Base-by-base conservation (phyloP, 106 monocot species). In the Platanthera zijinensis region DNA sequence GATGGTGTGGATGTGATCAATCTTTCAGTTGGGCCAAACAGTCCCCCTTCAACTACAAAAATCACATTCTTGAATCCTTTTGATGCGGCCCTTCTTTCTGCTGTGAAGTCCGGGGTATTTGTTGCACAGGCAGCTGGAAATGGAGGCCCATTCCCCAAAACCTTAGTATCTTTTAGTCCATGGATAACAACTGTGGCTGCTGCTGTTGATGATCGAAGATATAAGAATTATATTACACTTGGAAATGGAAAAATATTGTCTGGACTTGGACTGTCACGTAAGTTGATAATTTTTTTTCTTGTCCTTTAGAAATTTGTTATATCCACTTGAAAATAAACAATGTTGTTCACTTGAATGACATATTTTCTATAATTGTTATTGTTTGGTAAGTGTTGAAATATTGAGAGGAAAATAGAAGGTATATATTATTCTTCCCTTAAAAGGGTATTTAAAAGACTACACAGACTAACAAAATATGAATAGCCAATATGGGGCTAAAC, bases 111-210 rank as follows among this genome's bases (percentile, higher is more conserved):
- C 57, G 97, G 97, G 74, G 94, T 97, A 7, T 97, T 97, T 84
- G 97, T 97, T 81, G 93, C 88, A 49, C 97, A 97, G 78, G 97
- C 97, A 61, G 97, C 87, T 78, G 97, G 97, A 61, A 97, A 97
- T 81, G 97, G 93, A 71, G 97, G 97, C 5, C 97, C 97, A 61
- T 97, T 94, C 79, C 86, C 94, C 1, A 97, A 97, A 79, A 91
- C 97, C 6, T 71, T 97, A 76, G 91, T 97, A 17, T 97, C 97
- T 52, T 97, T 91, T 82, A 97, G 97, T 76, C 97, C 97, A 21
- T 97, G 97, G 97, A 86, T 97, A 77, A 80, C 86, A 21, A 94
- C 97, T 50, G 97, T 97, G n/a, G 97, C 97, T 83, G 97, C 97
- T 75, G 97, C 90, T 52, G 90, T 97, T 80, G 97, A 97, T 84